These are phyloP conservation scores for Cutaneotrichosporon mucoides DNA, from an alignment of 1,284 basidiomycete genomes.

Conservation along the genomic window DNA sequence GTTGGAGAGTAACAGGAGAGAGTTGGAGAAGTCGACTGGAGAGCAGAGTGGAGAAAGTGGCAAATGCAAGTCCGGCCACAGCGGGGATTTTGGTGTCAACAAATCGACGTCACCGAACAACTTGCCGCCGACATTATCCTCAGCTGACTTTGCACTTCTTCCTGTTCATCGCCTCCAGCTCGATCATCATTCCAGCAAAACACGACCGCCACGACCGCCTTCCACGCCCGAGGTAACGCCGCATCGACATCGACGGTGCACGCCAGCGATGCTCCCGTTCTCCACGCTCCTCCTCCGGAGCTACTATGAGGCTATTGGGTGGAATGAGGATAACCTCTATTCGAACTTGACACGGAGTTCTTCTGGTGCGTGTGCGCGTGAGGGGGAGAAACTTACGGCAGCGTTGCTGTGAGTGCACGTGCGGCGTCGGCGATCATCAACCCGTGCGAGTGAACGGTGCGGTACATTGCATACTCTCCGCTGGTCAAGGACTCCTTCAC, in stretches of 20 bases:
- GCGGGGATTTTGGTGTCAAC: not conserved
- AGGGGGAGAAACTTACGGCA: conserved; percentile 54
- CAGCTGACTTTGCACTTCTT: not conserved
- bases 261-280: conserved; percentile 24
- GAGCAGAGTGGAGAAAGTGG: not conserved
- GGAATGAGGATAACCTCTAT: conserved; percentile 95
- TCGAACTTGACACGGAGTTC: conserved; percentile 85
- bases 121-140: not conserved
- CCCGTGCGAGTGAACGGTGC: too few relatives aligned
- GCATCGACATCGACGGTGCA: conserved; percentile 17
- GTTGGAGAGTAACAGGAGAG: not conserved
- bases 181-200: not conserved
- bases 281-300: conserved; percentile 79
- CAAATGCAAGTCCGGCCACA: not conserved
- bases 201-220: not conserved
- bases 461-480: too few relatives aligned
- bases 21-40: not conserved
- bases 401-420: conserved; percentile 32
- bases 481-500: too few relatives aligned
- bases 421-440: not conserved
- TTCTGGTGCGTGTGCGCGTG: conserved; percentile 63
- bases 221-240: not conserved
- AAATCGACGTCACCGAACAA: not conserved
- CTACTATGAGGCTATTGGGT: conserved; percentile 86
- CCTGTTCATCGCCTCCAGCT: not conserved